These are phyloP conservation scores for Trichoderma hamatum DNA, from an alignment of 2,329 filamentous ascomycete genomes.

Conservation along the genomic window DNA sequence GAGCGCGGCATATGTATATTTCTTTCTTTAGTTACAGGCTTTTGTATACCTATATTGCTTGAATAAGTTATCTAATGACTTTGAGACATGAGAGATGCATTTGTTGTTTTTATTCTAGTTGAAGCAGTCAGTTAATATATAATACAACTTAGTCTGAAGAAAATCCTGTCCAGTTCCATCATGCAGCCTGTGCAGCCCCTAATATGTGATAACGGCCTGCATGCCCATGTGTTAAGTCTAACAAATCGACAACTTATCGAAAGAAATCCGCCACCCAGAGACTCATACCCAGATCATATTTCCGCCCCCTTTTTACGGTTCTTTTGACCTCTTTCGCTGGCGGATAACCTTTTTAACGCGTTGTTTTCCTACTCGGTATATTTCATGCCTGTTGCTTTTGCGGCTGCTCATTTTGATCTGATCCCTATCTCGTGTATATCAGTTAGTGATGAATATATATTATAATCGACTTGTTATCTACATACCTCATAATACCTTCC, in stretches of 20 bases:
- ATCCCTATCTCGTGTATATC: neutral
- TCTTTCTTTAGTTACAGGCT: neutral
- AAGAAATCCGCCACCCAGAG: neutral
- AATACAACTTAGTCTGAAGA: neutral
- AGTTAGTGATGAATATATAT: neutral
- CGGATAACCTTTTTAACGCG: neutral
- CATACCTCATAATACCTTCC: constrained; percentile 1
- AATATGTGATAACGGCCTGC: neutral
- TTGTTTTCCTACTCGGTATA: constrained; percentile 7
- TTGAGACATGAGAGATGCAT: neutral
- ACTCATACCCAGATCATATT: neutral
- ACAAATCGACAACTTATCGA: neutral
- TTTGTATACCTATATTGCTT: neutral
- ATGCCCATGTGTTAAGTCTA: neutral
- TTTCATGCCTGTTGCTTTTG: neutral
- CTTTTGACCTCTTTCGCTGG: neutral
- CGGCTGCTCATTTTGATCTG: neutral
- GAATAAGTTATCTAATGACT: neutral
- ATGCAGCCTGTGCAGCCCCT: neutral
- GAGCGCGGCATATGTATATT: no score
- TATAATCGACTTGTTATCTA: neutral
- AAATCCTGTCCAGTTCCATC: neutral
- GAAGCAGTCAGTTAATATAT: neutral
- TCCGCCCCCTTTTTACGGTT: neutral
- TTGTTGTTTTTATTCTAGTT: neutral